A percentile compares a stretch with the other conserved stretches of the same genome.
Evolutionary conservation across 2,329 filamentous ascomycete genomes (phyloP).

Genomic region (Aspergillus candidus): DNA sequence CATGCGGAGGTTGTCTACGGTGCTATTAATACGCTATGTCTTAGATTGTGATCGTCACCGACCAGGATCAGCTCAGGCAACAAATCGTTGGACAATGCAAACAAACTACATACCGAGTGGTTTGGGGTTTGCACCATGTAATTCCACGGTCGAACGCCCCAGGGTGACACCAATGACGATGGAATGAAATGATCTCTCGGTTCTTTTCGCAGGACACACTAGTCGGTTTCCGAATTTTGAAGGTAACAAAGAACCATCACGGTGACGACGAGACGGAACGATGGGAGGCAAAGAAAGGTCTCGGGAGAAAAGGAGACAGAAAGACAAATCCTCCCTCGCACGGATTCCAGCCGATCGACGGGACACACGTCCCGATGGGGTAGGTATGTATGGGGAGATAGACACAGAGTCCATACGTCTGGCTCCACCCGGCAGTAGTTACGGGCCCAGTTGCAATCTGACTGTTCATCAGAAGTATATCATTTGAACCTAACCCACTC

Average conservation of each 20-base stretch:
- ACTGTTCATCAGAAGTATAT: too few species aligned
- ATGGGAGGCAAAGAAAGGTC: neutral
- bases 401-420: too few species aligned
- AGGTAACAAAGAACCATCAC: neutral
- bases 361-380: neutral
- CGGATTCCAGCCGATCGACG: constrained; percentile 5
- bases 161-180: constrained; percentile 1
- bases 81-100: too few species aligned
- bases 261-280: neutral
- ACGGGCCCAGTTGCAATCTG: too few species aligned
- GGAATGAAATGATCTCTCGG: neutral
- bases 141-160: neutral
- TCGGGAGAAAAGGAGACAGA: neutral
- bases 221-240: too few species aligned
- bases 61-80: neutral
- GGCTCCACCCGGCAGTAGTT: too few species aligned
- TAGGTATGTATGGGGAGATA: neutral
- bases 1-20: too few species aligned
- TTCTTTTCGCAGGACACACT: too few species aligned
- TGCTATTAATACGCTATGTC: constrained; percentile 4
- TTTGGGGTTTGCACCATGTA: too few species aligned
- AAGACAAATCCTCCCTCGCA: neutral
- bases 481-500: too few species aligned
- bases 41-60: constrained; percentile 4
- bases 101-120: too few species aligned